Evolutionary conservation across 305 asterid species (phyloP), one percentile per base, ranked within the genome.

Genomic region (Vinca major): DNA sequence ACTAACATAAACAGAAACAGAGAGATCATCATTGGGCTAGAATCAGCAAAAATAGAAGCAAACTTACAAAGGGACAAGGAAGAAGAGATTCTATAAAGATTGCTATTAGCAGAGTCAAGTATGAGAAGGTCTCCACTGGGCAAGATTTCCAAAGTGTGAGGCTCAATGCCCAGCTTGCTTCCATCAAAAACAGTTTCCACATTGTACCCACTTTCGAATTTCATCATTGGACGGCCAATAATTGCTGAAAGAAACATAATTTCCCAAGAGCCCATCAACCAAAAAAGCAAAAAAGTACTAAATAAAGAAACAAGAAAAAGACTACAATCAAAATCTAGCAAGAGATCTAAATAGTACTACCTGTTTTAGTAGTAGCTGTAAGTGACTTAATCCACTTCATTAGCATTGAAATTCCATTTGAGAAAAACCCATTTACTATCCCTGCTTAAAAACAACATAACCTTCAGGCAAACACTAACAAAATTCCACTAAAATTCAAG

Each of bases 111-210:
- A 68, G 96, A 89, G 74, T 93, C 99, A 73, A 93, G 76, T 79
- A 93, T 85, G 20, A 93, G 96, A 48, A 93, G 94, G 71, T 89
- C 99, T 50, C 97, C 96, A 74, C 81, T 88, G 49, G 97, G 84
- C 82, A 84, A 80, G 57, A 89, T 74, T 72, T 86, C 96, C 65
- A 91, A 82, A 71, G 91, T 50, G 69, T 88, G 68, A 53, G 98
- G 98, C 75, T 93, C 98, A 77, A 93, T 82, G 66, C 98, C 98
- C 76, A 89, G 96, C 80, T 90, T 93, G 82, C 99, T 93, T 51
- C 99, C 97, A 72, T 93, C 99, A 70, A 93, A 93, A 67, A 93
- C 97, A 44, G 99, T 93, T 78, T 93, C 95, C 74, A 93, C 97
- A 66, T 73, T 83, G 75, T 93, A 93, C 33, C 99, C 99, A 74